Evolutionary conservation across 2,329 filamentous ascomycete species (phyloP), one percentile per base, ranked within the genome.

Genomic region (Graphiopsis chlorocephala): DNA sequence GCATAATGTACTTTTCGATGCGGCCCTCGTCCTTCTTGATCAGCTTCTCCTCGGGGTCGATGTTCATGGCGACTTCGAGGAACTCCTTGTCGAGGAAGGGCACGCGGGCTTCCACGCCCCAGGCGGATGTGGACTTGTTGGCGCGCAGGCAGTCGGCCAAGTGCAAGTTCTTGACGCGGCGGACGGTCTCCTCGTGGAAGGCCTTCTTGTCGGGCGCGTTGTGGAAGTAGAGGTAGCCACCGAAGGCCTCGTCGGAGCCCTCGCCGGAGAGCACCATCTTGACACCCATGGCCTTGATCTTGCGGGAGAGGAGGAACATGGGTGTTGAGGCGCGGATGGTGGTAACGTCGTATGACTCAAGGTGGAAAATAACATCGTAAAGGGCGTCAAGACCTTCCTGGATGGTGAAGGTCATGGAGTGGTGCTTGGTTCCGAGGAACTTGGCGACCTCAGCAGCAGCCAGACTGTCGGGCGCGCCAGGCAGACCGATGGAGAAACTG

Each of bases 231-330:
- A 99, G 88, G 80, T 99, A 99, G 61, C 95, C 95, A 68, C 95
- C 95, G 72, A 98, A 98, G 77, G 97, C 97, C 82, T 99, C 95
- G 78, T 99, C 95, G 74, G 91, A 95, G 58, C 95, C 95, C 81
- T 99, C 95, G 67, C 95, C 95, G 74, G 91, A 96, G 68, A 99
- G 86, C 64, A 99, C 95, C 95, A 99, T 99, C 87, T 99, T 99
- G 76, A 99, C 91, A 69, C 95, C 95, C 89, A 97, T 94, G 38
- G 93, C 95, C 85, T 99, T 99, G 85, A 99, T 99, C 85, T 99
- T 99, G 78, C 96, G 89, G 67, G 92, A 95, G 56, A 99, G 86
- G 68, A 99, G 84, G 82, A 97, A 99, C 95, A 99, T 99, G 70
- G 95, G 95, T 12, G 95, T 99, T 12, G 94, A 98, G 63, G 95